Conservation (phyloP, 495 filamentous ascomycete species). For the Venustampulla echinocandica region DNA sequence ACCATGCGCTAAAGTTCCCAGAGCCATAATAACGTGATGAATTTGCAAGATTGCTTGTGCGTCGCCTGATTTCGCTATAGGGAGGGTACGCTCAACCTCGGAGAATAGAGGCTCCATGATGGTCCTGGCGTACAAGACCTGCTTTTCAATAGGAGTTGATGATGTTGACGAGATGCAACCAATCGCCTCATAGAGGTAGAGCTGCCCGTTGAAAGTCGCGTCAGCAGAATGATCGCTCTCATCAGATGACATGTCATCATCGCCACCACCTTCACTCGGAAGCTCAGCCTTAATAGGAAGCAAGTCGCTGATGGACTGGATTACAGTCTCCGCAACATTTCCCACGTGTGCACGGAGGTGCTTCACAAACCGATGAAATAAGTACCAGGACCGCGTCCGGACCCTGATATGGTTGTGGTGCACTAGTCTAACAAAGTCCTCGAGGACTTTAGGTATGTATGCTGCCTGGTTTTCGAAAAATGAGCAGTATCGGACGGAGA, state of each 20-base stretch:
- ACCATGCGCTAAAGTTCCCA: constrained; percentile 81
- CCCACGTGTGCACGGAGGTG: constrained; percentile 74
- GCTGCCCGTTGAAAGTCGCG: constrained; percentile 78
- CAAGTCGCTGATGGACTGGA: constrained; percentile 81
- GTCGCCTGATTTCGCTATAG: constrained; percentile 66
- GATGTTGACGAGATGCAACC: constrained; percentile 78
- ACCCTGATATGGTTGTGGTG: constrained; percentile 81
- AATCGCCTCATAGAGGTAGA: constrained; percentile 90
- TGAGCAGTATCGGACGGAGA: constrained; percentile 84
- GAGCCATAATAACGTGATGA: constrained; percentile 92
- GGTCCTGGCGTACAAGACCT: constrained; percentile 73
- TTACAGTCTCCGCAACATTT: constrained; percentile 79
- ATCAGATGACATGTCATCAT: constrained; percentile 90
- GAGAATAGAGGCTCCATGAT: constrained; percentile 78
- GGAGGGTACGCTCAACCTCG: constrained; percentile 73
- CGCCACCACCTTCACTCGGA: constrained; percentile 58
- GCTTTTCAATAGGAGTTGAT: constrained; percentile 66
- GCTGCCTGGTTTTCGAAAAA: constrained; percentile 81
- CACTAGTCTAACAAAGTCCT: constrained; percentile 81
- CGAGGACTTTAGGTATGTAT: constrained; percentile 75
- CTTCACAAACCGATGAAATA: constrained; percentile 90
- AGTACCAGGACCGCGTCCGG: constrained; percentile 87
- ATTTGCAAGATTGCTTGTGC: constrained; percentile 76
- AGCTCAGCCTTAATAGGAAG: constrained; percentile 86
- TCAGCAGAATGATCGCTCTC: constrained; percentile 81